Evolutionary conservation across 805 yeast genomes (phyloP).

Genomic region (Starmerella geochares): DNA sequence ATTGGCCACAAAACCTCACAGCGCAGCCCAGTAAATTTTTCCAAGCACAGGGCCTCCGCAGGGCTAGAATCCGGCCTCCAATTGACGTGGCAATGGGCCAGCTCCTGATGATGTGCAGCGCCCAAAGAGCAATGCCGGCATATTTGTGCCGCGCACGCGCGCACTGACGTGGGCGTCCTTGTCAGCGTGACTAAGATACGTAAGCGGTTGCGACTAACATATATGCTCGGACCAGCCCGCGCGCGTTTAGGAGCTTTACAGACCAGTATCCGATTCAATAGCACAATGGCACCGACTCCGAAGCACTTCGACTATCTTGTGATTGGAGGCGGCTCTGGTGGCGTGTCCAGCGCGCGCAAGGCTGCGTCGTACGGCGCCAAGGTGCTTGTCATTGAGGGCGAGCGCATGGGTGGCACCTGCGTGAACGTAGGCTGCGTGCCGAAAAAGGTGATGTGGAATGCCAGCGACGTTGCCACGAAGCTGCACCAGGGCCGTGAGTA

Average conservation of each 20-base stretch:
- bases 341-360: conserved; percentile 96
- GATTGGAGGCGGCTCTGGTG: conserved; percentile 99
- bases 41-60: too few relatives aligned
- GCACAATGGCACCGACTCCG: conserved; percentile 45
- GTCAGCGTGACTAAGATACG: neutral
- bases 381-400: conserved; percentile 69
- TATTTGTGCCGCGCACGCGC: too few relatives aligned
- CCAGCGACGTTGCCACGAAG: conserved; percentile 76
- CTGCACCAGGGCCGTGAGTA: conserved; percentile 60
- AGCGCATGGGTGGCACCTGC: conserved; percentile 90
- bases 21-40: too few relatives aligned
- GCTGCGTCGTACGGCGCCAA: conserved; percentile 89
- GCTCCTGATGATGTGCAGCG: too few relatives aligned
- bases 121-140: too few relatives aligned
- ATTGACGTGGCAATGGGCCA: too few relatives aligned
- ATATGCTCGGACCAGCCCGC: conserved; percentile 1
- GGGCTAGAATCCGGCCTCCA: too few relatives aligned
- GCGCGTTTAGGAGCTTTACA: neutral
- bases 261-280: neutral
- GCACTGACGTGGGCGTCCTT: too few relatives aligned
- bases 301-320: conserved; percentile 80
- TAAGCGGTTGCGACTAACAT: neutral
- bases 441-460: conserved; percentile 97
- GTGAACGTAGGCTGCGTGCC: conserved; percentile 99
- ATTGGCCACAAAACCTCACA: too few relatives aligned